Evolutionary conservation across 345 rosid species (phyloP).

Genomic region (Populus euphratica): DNA sequence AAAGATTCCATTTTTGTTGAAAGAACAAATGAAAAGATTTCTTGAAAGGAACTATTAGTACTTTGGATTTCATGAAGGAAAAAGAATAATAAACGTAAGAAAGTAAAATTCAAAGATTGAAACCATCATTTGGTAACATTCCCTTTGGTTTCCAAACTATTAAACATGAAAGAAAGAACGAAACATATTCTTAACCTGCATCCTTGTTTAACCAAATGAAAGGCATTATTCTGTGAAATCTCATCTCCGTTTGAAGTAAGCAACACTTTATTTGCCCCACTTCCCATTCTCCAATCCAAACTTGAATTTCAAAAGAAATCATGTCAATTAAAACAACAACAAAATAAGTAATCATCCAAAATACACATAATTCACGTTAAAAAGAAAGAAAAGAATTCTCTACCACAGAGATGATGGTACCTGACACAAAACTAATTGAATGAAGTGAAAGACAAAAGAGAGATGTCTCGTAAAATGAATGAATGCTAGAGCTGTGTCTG

Average conservation of each 20-base stretch:
- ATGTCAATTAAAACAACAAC: background rate
- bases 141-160: background rate
- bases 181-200: conserved; percentile 54
- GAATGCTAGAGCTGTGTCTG: too few species aligned
- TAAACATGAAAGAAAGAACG: background rate
- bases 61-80: background rate
- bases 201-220: conserved; percentile 65
- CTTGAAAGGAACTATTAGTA: background rate
- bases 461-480: background rate
- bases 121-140: background rate
- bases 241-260: conserved; percentile 76
- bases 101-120: background rate
- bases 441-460: background rate
- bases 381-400: background rate
- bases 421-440: background rate
- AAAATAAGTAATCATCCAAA: background rate
- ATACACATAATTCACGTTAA: background rate
- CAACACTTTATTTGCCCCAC: conserved; percentile 61
- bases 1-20: background rate
- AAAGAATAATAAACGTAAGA: too few species aligned
- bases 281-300: conserved; percentile 35
- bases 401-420: background rate
- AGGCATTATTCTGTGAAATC: conserved; percentile 61
- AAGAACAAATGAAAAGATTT: background rate
- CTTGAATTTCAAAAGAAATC: background rate